These are phyloP conservation scores for Cyberlindnera suaveolens DNA, from an alignment of 805 yeast species.

Conservation along the genomic window DNA sequence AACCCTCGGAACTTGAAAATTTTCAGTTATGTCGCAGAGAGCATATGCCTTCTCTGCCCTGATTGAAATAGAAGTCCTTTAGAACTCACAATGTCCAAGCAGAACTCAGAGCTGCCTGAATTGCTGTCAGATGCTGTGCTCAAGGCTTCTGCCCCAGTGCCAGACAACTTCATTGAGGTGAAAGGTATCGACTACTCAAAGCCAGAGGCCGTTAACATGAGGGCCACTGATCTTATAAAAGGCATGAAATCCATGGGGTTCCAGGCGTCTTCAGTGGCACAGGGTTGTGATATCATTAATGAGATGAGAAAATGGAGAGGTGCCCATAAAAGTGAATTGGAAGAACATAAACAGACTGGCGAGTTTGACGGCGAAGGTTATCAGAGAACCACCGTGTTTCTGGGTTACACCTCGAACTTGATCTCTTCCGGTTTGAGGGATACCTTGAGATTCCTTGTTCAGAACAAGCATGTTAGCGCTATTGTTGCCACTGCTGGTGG, in stretches of 20 bases:
- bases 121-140: constrained; percentile 89
- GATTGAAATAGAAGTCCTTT: neutral
- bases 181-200: constrained; percentile 86
- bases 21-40: neutral
- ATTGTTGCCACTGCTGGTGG: constrained; percentile 98
- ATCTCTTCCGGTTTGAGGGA: constrained; percentile 93
- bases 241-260: constrained; percentile 96
- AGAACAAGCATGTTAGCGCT: constrained; percentile 90
- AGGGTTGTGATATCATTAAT: constrained; percentile 88
- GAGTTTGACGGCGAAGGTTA: constrained; percentile 70
- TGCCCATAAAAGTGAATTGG: constrained; percentile 56
- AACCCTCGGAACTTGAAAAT: neutral
- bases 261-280: constrained; percentile 82
- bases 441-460: constrained; percentile 81
- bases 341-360: constrained; percentile 67
- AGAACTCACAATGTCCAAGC: constrained; percentile 26
- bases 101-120: constrained; percentile 47
- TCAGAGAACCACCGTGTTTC: constrained; percentile 84
- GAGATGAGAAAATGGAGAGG: constrained; percentile 96
- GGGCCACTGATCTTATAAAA: constrained; percentile 69
- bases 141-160: constrained; percentile 79
- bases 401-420: constrained; percentile 95
- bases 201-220: constrained; percentile 67
- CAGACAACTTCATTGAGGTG: constrained; percentile 72
- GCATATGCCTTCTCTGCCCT: neutral